Evolutionary conservation across 2,329 filamentous ascomycete genomes (phyloP).

Genomic region (Fusarium staphyleae): DNA sequence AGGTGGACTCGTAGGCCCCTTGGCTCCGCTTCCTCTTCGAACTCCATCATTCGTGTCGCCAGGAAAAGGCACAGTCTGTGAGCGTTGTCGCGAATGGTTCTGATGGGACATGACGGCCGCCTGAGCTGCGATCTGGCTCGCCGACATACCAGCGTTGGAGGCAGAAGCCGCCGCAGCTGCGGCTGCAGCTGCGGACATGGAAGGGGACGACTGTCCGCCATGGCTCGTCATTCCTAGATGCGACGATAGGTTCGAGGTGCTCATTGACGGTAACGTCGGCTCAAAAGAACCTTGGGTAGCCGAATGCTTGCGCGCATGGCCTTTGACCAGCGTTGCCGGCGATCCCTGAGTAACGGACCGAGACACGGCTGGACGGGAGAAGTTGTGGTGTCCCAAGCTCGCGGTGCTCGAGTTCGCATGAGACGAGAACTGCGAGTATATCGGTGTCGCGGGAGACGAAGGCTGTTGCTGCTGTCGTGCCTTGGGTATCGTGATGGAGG

Average conservation of each 20-base stretch:
- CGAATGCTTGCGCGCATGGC: constrained; percentile 70
- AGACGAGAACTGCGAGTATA: constrained; percentile 57
- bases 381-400: constrained; percentile 57
- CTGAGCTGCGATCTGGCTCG: constrained; percentile 83
- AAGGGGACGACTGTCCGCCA: constrained; percentile 18
- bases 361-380: constrained; percentile 60
- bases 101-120: constrained; percentile 75
- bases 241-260: constrained; percentile 61
- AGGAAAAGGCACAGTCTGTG: constrained; percentile 73
- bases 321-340: constrained; percentile 46
- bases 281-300: constrained; percentile 81
- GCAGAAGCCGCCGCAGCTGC: constrained; percentile 50
- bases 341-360: constrained; percentile 43
- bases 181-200: constrained; percentile 30
- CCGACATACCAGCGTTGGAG: constrained; percentile 54
- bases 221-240: constrained; percentile 56
- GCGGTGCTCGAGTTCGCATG: constrained; percentile 57
- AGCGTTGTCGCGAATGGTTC: constrained; percentile 67
- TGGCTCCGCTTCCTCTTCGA: constrained; percentile 55
- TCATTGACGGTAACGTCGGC: constrained; percentile 71
- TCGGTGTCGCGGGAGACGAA: constrained; percentile 52
- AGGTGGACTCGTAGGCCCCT: constrained; percentile 65
- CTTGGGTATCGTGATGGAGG: constrained; percentile 56
- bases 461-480: constrained; percentile 49
- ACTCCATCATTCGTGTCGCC: constrained; percentile 53